phyloP scores from a whole-genome alignment of 179 eudicot species.

The Drosera spatulata region DNA sequence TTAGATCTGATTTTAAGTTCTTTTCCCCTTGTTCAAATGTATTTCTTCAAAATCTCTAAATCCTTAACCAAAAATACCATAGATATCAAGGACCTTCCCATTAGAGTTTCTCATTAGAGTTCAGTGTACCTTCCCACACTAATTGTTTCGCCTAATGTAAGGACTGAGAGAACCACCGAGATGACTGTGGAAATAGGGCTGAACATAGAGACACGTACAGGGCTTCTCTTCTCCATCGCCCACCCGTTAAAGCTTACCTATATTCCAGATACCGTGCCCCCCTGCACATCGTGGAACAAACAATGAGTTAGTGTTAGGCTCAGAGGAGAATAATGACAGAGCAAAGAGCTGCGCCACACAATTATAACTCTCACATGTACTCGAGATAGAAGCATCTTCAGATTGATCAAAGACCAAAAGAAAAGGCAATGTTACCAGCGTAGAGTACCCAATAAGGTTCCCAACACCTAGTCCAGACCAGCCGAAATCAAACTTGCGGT shows the following conservation, averaged over 20 bases:
- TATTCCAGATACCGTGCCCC: constrained; percentile 37
- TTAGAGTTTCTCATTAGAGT: too few species aligned
- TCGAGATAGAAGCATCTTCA: too few species aligned
- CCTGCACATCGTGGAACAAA: constrained; percentile 15
- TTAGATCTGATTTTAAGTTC: too few species aligned
- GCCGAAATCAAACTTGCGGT: constrained; percentile 15
- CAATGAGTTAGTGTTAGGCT: too few species aligned
- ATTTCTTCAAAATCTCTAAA: too few species aligned
- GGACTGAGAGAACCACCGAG: constrained; percentile 32
- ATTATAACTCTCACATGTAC: too few species aligned
- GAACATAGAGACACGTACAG: constrained; percentile 67
- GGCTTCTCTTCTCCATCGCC: constrained; percentile 80
- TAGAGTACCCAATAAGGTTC: constrained; percentile 19
- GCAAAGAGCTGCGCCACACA: too few species aligned
- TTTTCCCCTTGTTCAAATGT: too few species aligned
- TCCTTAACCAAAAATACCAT: too few species aligned
- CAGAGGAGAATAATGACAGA: too few species aligned
- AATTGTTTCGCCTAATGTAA: constrained; percentile 33
- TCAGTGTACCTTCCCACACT: constrained; percentile 38
- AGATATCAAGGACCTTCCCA: too few species aligned
- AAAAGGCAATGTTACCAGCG: constrained; percentile 19
- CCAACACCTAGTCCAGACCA: constrained; percentile 21
- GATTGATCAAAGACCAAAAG: too few species aligned
- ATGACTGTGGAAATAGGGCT: constrained; percentile 57
- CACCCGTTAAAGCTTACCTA: constrained; percentile 61